Conservation (phyloP, 306 rosid genomes). For the Benincasa hispida region DNA sequence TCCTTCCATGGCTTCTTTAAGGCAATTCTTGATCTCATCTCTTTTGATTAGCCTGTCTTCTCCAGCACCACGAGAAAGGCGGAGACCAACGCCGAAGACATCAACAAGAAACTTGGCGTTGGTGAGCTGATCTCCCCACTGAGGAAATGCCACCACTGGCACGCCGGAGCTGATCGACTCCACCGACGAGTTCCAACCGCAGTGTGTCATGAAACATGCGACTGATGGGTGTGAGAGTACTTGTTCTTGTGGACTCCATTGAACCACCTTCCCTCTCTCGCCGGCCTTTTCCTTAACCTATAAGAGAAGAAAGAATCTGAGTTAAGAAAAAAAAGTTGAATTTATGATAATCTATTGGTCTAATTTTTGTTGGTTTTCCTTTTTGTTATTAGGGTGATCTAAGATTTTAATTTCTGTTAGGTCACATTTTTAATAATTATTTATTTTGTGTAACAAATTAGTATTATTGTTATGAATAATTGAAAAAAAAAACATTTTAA, state of each 20-base stretch:
- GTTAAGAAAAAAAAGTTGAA: not conserved
- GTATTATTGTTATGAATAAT: too few relatives aligned
- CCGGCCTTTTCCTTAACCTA: conserved; percentile 9
- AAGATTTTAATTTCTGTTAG: too few relatives aligned
- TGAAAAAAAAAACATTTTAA: too few relatives aligned
- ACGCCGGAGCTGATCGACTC: conserved; percentile 37
- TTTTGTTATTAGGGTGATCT: not conserved
- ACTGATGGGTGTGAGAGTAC: conserved; percentile 25
- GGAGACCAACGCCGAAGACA: conserved; percentile 33
- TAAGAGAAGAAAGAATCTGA: not conserved
- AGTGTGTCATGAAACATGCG: conserved; percentile 35
- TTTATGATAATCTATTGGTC: not conserved
- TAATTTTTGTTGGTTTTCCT: not conserved
- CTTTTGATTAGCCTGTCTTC: conserved; percentile 24
- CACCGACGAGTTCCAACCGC: conserved; percentile 54
- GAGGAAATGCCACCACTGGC: conserved; percentile 32
- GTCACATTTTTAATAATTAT: too few relatives aligned
- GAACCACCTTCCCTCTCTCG: conserved; percentile 15
- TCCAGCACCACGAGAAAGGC: conserved; percentile 19
- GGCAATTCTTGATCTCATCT: conserved; percentile 33
- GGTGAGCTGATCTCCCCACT: conserved; percentile 50
- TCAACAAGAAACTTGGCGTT: conserved; percentile 35
- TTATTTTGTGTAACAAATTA: too few relatives aligned
- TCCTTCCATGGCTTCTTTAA: conserved; percentile 36
- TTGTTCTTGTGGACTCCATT: conserved; percentile 29